Evolutionary conservation across 768 basidiomycete genomes (phyloP).

Genomic region (Boletus rubroflammeus): DNA sequence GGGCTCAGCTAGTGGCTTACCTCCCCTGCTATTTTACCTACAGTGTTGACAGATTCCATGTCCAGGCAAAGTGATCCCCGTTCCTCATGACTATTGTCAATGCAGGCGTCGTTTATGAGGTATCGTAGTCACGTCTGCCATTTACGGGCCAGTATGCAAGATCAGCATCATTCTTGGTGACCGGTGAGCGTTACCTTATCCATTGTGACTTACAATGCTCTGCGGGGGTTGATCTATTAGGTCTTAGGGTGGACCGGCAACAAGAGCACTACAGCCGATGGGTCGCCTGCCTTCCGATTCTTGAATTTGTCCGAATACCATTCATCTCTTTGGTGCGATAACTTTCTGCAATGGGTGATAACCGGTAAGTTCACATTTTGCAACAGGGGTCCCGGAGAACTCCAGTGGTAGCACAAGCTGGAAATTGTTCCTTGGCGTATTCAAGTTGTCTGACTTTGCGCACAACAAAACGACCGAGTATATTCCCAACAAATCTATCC

Average conservation of each 20-base stretch:
- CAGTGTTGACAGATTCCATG: too few species aligned
- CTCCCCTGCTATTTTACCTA: neutral
- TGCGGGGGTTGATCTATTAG: neutral
- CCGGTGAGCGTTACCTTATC: neutral
- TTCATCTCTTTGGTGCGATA: neutral
- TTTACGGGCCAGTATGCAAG: neutral
- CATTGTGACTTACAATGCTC: neutral
- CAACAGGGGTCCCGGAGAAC: neutral
- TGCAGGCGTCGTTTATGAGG: neutral
- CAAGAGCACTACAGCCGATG: neutral
- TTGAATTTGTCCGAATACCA: neutral
- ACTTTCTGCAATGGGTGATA: neutral
- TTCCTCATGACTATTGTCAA: neutral
- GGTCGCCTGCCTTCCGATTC: neutral
- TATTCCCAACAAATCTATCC: neutral
- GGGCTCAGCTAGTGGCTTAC: neutral
- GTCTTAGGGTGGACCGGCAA: neutral
- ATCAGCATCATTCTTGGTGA: neutral
- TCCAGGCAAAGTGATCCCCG: neutral
- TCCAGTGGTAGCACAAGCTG: neutral
- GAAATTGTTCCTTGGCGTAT: neutral
- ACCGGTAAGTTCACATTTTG: neutral
- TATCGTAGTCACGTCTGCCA: neutral
- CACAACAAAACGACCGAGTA: neutral
- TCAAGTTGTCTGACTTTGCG: neutral